Base-by-base conservation (phyloP, 1,284 basidiomycete species). In the Flammula alnicola region DNA sequence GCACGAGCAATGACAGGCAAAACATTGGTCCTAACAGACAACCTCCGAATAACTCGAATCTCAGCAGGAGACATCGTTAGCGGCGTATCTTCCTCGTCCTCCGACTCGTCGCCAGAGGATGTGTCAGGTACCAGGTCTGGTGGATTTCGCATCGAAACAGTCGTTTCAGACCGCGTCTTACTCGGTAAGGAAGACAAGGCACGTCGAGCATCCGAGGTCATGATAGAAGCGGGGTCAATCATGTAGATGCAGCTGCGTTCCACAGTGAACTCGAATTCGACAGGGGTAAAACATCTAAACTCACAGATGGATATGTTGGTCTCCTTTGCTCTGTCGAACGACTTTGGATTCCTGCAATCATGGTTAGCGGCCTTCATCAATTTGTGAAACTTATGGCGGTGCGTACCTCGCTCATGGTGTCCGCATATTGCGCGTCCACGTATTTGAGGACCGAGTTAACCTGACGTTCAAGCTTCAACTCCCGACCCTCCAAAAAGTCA, bases 241-340 rank as follows among this genome's bases (percentile, higher is more conserved):
- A 91, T 78, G 68, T 92, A 92, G 54, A 93, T 86, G 65, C 86
- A 89, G 46, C 88, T 58, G 23, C 9, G 32, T 26, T 36, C 88
- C 49, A 11, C 33, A 44, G 14, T 23, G 22, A 27, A 41, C 54
- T 45, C 17, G 36, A 32, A 38, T 14, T 23, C 51, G 42, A 48
- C 31, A 33, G 32, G 23, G 36, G 44, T 31, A 25, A 35, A 19
- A 41, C n/a, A n/a, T n/a, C n/a, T n/a, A n/a, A 36, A 68, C 87
- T 68, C 63, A 92, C 88, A 93, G 68, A 70, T 93, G 87, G 61
- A 93, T 83, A 62, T 91, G 88, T 62, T 90, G 84, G 68, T 93
- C 90, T 47, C 87, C 90, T 70, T 87, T 91, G 70, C 81, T 90
- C 63, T 89, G 83, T 57, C 90, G 80, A 44, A 92, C 73, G 35